Conservation (phyloP, 345 rosid species). For the Citrus trifoliata region DNA sequence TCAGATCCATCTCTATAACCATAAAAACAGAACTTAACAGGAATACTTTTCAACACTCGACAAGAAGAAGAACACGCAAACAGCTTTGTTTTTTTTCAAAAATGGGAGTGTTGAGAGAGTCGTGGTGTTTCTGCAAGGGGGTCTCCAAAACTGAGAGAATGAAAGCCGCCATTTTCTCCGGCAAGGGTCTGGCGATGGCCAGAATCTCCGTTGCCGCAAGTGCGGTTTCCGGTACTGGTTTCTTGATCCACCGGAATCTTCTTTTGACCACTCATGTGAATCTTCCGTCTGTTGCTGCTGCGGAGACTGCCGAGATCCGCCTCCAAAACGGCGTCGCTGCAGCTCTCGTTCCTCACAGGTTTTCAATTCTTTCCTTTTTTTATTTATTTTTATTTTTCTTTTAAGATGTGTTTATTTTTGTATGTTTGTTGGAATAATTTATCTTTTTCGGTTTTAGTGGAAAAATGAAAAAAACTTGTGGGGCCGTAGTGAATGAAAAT, state of each 20-base stretch:
- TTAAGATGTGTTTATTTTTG: too few species aligned
- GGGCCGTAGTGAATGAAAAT: too few species aligned
- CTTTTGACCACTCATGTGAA: constrained; percentile 78
- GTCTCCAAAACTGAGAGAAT: constrained; percentile 79
- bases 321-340: constrained; percentile 71
- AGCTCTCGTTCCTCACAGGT: constrained; percentile 81
- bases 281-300: constrained; percentile 76
- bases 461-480: too few species aligned
- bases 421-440: background rate
- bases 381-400: background rate
- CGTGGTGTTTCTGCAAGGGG: constrained; percentile 95
- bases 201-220: constrained; percentile 43
- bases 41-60: background rate
- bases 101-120: constrained; percentile 74
- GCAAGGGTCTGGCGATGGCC: constrained; percentile 58
- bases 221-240: constrained; percentile 60
- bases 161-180: constrained; percentile 72
- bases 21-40: background rate
- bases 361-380: background rate
- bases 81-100: too few species aligned
- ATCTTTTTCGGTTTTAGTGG: background rate
- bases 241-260: constrained; percentile 85
- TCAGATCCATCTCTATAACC: constrained; percentile 34
- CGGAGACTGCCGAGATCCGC: constrained; percentile 76
- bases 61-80: background rate